phyloP scores from a whole-genome alignment of 1,139 yeast genomes.

The Taiozyma sp. region DNA sequence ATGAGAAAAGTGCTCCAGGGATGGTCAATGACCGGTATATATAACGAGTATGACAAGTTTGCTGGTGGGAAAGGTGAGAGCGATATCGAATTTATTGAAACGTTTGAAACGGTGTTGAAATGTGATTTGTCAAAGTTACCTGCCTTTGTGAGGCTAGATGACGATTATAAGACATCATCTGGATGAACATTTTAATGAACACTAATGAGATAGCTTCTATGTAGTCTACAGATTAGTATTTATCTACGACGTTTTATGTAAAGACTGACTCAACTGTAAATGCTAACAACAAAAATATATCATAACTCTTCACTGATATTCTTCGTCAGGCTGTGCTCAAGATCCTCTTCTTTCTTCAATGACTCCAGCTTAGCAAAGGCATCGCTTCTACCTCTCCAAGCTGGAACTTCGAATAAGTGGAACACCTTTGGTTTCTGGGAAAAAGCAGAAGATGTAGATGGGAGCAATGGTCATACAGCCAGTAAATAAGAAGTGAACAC shows the following conservation, averaged over 20 bases:
- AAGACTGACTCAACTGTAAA: neutral
- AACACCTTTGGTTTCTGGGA: conserved; percentile 42
- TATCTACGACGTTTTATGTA: neutral
- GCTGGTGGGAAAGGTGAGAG: conserved; percentile 92
- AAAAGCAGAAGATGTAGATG: conserved; percentile 29
- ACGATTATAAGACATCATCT: neutral
- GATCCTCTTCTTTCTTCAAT: neutral
- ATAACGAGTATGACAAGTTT: conserved; percentile 89
- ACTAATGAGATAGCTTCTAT: neutral
- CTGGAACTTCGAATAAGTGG: conserved; percentile 34
- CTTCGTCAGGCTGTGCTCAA: neutral
- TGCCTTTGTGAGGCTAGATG: conserved; percentile 17
- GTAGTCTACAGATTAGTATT: neutral
- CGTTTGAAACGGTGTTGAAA: conserved; percentile 15
- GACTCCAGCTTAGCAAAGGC: conserved; percentile 1
- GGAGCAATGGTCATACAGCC: conserved; percentile 29
- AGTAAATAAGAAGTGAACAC: conserved; percentile 42
- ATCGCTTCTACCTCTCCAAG: conserved; percentile 15
- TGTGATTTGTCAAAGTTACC: conserved; percentile 17
- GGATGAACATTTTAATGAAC: neutral
- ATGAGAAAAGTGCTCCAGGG: conserved; percentile 83
- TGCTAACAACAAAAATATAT: neutral
- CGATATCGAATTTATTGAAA: conserved; percentile 58
- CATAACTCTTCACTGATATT: neutral
- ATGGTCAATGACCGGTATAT: conserved; percentile 90